Base-by-base conservation (phyloP, 331 rosid genomes). In the Cydonia oblonga region DNA sequence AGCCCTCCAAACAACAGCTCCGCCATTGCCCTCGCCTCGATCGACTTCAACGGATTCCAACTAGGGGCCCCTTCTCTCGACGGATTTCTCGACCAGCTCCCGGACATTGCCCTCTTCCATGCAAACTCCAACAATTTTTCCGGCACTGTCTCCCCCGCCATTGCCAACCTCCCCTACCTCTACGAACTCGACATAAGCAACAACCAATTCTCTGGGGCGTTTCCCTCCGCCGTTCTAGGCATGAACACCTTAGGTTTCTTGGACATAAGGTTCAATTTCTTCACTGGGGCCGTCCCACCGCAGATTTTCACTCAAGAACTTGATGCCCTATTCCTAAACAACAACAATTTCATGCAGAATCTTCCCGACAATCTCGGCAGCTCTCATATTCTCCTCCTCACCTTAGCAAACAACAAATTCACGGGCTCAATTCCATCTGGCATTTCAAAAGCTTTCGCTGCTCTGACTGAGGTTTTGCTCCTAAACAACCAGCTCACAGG, bases 151-250 rank as follows among this genome's bases (percentile, higher is more conserved):
- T 78, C 96, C 30, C 35, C 88, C 3, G 75, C 82, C 71, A 82
- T 88, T 23, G 20, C 89, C 49, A 86, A 81, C 1, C 90, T 95
- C 9, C 86, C 84, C 30, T 95, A 89, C 66, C 89, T 95, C 2
- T 95, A 87, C 73, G 96, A 89, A 88, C 82, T 95, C 19, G 97
- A 95, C 76, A 69, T 88, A 18, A 95, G 98, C 76, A 95, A 91
- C 86, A 95, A 93, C 78, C 70, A 67, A 10, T 85, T 91, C 7
- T 85, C 91, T 0, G 98, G 98, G 56, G 83, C 95, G 24, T 93
- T 91, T 84, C 97, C 98, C 8, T 61, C 38, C 5, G 81, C 89
- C 49, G 86, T 91, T 71, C 68, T 93, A 0, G 89, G 87, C 63
- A 75, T 88, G 88, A 68, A 35, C 51, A 56, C 74, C 42, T 69